A percentile compares a stretch with the other conserved stretches of the same genome.
phyloP scores from a whole-genome alignment of 208 protist genomes.

The Trypanosoma mega region DNA sequence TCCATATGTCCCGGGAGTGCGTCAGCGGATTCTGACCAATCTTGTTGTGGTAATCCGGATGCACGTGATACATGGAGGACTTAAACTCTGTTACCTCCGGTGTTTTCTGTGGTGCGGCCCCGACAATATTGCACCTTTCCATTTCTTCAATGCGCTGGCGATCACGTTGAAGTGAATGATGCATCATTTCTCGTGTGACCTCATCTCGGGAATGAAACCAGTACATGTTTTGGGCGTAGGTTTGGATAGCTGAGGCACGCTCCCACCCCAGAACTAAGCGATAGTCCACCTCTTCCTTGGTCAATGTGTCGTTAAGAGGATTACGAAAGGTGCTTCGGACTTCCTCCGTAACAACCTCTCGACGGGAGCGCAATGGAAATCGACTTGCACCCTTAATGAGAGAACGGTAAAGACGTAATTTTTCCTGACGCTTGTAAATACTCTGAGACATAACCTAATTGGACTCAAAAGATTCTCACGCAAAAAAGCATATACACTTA shows the following conservation, averaged over 20 bases:
- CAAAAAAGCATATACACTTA: too few species aligned
- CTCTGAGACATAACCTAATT: conserved; percentile 3
- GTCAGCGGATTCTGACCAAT: conserved; percentile 71
- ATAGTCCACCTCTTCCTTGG: conserved; percentile 71
- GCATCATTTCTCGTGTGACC: conserved; percentile 84
- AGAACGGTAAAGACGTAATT: conserved; percentile 67
- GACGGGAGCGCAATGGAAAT: conserved; percentile 78
- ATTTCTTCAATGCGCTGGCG: conserved; percentile 49
- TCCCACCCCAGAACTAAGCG: conserved; percentile 80
- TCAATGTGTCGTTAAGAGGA: conserved; percentile 49
- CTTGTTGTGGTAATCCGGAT: conserved; percentile 83
- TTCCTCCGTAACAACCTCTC: conserved; percentile 81
- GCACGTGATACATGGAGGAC: conserved; percentile 85
- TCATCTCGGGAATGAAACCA: conserved; percentile 90
- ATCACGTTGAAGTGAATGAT: conserved; percentile 72
- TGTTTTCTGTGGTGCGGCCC: conserved; percentile 48
- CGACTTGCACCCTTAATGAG: conserved; percentile 68
- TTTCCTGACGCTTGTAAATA: conserved; percentile 64
- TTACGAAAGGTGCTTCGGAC: conserved; percentile 73
- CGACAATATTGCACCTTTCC: conserved; percentile 53
- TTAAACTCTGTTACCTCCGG: conserved; percentile 85
- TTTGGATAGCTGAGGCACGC: conserved; percentile 59
- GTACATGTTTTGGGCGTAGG: conserved; percentile 90
- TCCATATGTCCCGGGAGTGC: conserved; percentile 80
- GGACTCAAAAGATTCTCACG: conserved; percentile 3